phyloP scores from a whole-genome alignment of 179 eudicot species.

The Silene coronaria region DNA sequence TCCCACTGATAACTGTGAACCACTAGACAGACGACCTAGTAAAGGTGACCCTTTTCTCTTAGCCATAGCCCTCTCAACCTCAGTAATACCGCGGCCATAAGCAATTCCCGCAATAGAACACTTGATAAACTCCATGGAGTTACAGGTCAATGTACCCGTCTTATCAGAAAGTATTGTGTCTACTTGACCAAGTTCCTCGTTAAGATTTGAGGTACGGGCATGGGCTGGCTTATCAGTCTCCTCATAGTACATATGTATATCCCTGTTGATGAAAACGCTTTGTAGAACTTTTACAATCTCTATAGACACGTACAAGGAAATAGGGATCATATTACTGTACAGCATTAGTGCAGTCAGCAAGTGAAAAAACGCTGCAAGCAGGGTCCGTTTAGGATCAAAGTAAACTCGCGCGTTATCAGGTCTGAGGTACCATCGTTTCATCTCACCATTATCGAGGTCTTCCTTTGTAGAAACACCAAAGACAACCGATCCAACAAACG shows the following conservation, averaged over 20 bases:
- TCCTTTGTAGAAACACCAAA: constrained; percentile 58
- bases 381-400: constrained; percentile 50
- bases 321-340: constrained; percentile 77
- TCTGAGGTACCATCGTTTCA: constrained; percentile 81
- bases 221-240: constrained; percentile 84
- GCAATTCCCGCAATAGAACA: constrained; percentile 83
- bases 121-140: constrained; percentile 92
- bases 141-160: constrained; percentile 88
- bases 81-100: constrained; percentile 81
- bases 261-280: constrained; percentile 67
- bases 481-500: constrained; percentile 66
- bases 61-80: constrained; percentile 89
- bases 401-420: constrained; percentile 45
- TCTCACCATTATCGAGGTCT: constrained; percentile 41
- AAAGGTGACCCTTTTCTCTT: constrained; percentile 61
- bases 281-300: constrained; percentile 90
- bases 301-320: constrained; percentile 82
- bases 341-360: constrained; percentile 75
- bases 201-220: constrained; percentile 92
- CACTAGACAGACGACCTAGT: constrained; percentile 22
- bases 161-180: constrained; percentile 88
- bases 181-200: constrained; percentile 91
- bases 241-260: constrained; percentile 72
- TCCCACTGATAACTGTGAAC: constrained; percentile 32
- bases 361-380: constrained; percentile 55